Evolutionary conservation across 139 green algal species (phyloP).

Genomic region (Micractinium conductrix): DNA sequence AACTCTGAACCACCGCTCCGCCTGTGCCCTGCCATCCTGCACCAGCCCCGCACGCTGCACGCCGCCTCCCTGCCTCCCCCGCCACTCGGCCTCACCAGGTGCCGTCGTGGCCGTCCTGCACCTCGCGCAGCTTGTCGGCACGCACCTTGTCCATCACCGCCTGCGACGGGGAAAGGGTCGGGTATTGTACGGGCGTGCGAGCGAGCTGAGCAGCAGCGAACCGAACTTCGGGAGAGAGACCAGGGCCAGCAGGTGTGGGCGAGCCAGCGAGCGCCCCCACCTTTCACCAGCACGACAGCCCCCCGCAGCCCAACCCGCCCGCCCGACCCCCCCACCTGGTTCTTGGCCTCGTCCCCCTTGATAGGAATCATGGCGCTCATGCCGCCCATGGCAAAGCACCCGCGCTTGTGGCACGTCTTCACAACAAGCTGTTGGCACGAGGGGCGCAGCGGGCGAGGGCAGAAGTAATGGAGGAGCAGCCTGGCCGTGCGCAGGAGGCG

Average conservation of each 20-base stretch:
- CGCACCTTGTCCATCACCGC: constrained; percentile 32
- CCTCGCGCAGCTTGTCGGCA: constrained; percentile 90
- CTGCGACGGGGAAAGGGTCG: neutral
- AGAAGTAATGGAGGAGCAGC: too few relatives aligned
- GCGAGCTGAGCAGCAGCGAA: too few relatives aligned
- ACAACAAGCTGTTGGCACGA: constrained; percentile 73
- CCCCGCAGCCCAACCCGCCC: too few relatives aligned
- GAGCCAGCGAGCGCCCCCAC: too few relatives aligned
- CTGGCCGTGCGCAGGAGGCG: too few relatives aligned
- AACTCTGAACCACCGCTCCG: too few relatives aligned
- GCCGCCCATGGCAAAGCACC: constrained; percentile 91
- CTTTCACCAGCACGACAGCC: too few relatives aligned
- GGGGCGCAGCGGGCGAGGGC: too few relatives aligned
- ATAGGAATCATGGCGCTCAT: constrained; percentile 93
- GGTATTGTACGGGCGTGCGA: too few relatives aligned
- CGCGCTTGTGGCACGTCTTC: constrained; percentile 87
- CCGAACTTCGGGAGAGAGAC: too few relatives aligned
- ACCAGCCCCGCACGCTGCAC: neutral
- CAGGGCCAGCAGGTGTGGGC: too few relatives aligned
- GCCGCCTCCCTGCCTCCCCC: neutral
- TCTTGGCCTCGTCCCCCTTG: constrained; percentile 81
- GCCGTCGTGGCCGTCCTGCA: constrained; percentile 73
- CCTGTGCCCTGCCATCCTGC: too few relatives aligned
- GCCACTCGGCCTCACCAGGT: constrained; percentile 17
- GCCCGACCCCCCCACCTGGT: constrained; percentile 54